phyloP scores from a whole-genome alignment of 495 filamentous ascomycete species.

The Talaromyces thailandensis region DNA sequence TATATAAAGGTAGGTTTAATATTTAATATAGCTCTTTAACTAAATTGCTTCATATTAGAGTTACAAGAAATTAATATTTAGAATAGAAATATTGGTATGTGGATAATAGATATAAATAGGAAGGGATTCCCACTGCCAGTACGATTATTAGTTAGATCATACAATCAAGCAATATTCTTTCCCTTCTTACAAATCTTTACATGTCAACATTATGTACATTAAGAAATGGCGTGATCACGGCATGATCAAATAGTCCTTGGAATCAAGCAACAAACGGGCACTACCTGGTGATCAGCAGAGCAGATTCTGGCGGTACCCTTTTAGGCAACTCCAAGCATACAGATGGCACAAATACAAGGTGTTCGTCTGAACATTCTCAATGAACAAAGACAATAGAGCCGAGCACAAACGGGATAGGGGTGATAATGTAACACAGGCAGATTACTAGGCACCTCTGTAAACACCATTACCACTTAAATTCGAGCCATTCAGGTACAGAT shows the following conservation, averaged over 20 bases:
- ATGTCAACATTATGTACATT: background rate
- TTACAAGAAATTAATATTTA: too few relatives aligned
- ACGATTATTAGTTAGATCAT: too few relatives aligned
- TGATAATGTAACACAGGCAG: background rate
- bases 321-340: background rate
- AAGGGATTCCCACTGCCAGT: too few relatives aligned
- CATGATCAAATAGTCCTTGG: background rate
- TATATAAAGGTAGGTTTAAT: too few relatives aligned
- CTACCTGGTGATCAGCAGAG: background rate
- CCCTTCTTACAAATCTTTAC: too few relatives aligned
- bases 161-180: background rate
- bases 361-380: background rate
- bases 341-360: background rate
- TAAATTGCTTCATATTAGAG: too few relatives aligned
- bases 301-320: background rate
- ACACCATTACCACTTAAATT: background rate
- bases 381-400: background rate
- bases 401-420: background rate
- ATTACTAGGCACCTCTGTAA: background rate
- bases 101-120: too few relatives aligned
- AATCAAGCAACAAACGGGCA: background rate
- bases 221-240: background rate
- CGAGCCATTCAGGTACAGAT: background rate
- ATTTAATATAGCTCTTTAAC: too few relatives aligned
- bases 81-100: too few relatives aligned